Evolutionary conservation across 441 rosid species (phyloP), one percentile per base, ranked within the genome.

Genomic region (Daphne laureola): DNA sequence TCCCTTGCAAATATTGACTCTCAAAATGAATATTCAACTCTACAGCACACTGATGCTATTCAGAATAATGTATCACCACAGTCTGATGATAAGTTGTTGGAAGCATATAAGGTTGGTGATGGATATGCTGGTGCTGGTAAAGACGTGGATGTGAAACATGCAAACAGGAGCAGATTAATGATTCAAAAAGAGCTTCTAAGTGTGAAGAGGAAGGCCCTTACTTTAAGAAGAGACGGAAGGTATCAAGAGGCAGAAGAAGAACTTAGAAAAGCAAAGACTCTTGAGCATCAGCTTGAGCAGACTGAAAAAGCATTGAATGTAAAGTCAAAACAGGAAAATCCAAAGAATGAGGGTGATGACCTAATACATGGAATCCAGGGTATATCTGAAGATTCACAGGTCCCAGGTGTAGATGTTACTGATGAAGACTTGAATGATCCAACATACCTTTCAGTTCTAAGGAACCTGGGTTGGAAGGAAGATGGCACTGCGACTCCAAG

Each of bases 181-280:
- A 73, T 82, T 55, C 90, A 87, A 68, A 87, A 73, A 72, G 96
- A 87, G 69, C 90, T 87, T 70, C 77, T 87, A 46, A 78, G 78
- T 38, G 65, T 80, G 63, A 87, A 84, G 66, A 87, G 79, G 84
- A 82, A 79, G 67, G 93, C 90, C 53, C 82, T 87, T 65, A 57
- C 86, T 54, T 68, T 84, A 73, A 82, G 78, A 76, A 79, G 88
- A 73, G 93, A 87, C 72, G 93, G 96, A 46, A 80, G 62, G 67
- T 36, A 76, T 56, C 79, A 74, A 48, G 93, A 81, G 71, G 80
- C 88, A 4, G 96, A 87, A 51, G 93, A 78, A 66, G 90, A 80
- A 66, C 54, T 84, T 56, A 78, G 78, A 78, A 84, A 76, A 73
- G 83, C 90, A 51, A 67, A 52, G 26, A 67, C 73, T 78, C 86